These are phyloP conservation scores for Glonium stellatum DNA, from an alignment of 495 filamentous ascomycete genomes.

Conservation along the genomic window DNA sequence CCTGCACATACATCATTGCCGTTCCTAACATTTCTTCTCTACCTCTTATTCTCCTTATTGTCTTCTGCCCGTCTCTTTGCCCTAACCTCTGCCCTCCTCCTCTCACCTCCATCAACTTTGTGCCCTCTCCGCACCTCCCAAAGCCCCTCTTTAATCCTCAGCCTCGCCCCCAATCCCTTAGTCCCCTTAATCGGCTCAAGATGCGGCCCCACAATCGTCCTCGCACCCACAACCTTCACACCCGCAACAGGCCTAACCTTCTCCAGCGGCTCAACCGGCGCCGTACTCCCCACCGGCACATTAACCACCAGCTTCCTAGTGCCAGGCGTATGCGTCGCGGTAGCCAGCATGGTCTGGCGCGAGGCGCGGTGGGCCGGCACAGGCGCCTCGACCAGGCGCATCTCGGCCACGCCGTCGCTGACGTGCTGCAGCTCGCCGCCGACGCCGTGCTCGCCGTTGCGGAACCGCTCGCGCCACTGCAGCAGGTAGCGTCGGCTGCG, in stretches of 20 bases:
- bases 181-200: constrained; percentile 57
- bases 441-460: constrained; percentile 64
- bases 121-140: constrained; percentile 78
- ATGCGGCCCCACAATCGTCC: constrained; percentile 63
- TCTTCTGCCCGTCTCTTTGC: constrained; percentile 50
- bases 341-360: constrained; percentile 22
- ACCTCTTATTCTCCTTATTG: constrained; percentile 33
- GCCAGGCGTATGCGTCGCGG: constrained; percentile 44
- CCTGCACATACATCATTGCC: too few species aligned
- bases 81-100: constrained; percentile 75
- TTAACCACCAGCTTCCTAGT: constrained; percentile 65
- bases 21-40: not conserved
- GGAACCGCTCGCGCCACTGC: constrained; percentile 76
- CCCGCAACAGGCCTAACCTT: constrained; percentile 46
- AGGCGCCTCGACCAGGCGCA: constrained; percentile 60
- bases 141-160: constrained; percentile 72
- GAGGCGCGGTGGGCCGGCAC: not conserved
- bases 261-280: constrained; percentile 40
- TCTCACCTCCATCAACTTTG: constrained; percentile 95
- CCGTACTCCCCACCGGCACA: constrained; percentile 47
- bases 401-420: constrained; percentile 59
- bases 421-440: constrained; percentile 74
- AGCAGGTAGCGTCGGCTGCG: constrained; percentile 76
- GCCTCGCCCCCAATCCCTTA: constrained; percentile 51
- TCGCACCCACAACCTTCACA: constrained; percentile 57